A percentile compares a stretch with the other conserved stretches of the same genome.
Conservation (phyloP, 2,329 filamentous ascomycete species). For the Purpureocillium takamizusanense region DNA sequence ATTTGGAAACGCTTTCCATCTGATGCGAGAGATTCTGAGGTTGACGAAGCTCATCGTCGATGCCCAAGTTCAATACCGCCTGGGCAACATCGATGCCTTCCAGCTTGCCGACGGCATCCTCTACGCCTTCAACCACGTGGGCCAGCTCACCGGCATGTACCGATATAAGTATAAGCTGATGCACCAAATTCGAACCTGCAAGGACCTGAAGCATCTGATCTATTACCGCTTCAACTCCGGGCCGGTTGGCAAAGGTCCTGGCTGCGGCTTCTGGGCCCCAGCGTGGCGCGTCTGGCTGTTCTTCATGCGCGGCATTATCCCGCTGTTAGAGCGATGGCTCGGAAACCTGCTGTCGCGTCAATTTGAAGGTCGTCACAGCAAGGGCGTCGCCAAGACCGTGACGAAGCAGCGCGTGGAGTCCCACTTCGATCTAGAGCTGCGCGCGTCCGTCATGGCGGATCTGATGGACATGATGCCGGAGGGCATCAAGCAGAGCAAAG, state of each 20-base stretch:
- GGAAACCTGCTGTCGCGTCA: constrained; percentile 94
- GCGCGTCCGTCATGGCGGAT: constrained; percentile 97
- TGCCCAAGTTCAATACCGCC: constrained; percentile 92
- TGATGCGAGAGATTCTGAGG: constrained; percentile 96
- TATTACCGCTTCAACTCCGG: constrained; percentile 99
- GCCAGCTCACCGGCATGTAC: constrained; percentile 98
- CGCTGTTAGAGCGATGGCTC: constrained; percentile 91
- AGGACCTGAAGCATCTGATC: constrained; percentile 97
- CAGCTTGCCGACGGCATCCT: constrained; percentile 96
- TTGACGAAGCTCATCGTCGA: constrained; percentile 97
- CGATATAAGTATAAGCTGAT: constrained; percentile 99
- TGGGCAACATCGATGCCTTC: constrained; percentile 98
- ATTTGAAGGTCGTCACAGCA: constrained; percentile 96
- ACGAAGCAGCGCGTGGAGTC: constrained; percentile 99
- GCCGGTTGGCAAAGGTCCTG: constrained; percentile 92
- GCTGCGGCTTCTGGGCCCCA: constrained; percentile 97
- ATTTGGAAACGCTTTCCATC: constrained; percentile 96
- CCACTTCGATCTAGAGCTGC: constrained; percentile 93
- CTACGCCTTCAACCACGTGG: constrained; percentile 99
- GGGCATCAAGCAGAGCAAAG: constrained; percentile 98
- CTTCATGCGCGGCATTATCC: constrained; percentile 98
- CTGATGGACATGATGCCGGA: constrained; percentile 99
- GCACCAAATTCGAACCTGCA: constrained; percentile 98
- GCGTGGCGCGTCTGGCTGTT: constrained; percentile 99
- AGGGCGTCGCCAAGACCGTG: constrained; percentile 97